phyloP scores from a whole-genome alignment of 768 basidiomycete genomes.

The Boletus speciosus region DNA sequence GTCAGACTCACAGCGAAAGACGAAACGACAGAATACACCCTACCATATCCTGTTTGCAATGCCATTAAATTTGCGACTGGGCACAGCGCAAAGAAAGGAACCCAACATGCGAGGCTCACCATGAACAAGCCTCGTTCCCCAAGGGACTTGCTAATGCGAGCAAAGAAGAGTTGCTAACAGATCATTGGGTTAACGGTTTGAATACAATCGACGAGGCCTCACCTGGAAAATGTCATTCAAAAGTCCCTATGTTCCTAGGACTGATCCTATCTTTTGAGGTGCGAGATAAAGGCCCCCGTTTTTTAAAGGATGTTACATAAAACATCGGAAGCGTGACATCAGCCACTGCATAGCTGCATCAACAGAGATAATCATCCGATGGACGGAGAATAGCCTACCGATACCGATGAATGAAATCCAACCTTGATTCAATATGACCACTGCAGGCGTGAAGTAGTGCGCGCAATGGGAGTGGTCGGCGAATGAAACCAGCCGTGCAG shows the following conservation, averaged over 20 bases:
- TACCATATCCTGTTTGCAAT: not conserved
- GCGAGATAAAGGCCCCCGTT: not conserved
- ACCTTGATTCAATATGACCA: not conserved
- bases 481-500: constrained; percentile 1
- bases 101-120: not conserved
- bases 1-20: not conserved
- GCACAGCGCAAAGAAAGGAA: not conserved
- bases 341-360: not conserved
- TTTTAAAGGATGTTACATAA: not conserved
- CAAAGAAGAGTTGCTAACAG: not conserved
- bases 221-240: not conserved
- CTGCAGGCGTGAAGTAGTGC: not conserved
- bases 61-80: not conserved
- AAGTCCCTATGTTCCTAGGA: not conserved
- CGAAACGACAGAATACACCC: not conserved
- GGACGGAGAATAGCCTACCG: not conserved
- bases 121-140: not conserved
- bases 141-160: not conserved
- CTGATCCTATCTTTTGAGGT: not conserved
- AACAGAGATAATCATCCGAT: not conserved
- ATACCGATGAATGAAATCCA: not conserved
- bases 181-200: not conserved
- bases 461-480: not conserved
- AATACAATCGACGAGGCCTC: not conserved
- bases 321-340: not conserved